Evolutionary conservation across 148 eudicot genomes (phyloP).

Genomic region (Bassia scoparia): DNA sequence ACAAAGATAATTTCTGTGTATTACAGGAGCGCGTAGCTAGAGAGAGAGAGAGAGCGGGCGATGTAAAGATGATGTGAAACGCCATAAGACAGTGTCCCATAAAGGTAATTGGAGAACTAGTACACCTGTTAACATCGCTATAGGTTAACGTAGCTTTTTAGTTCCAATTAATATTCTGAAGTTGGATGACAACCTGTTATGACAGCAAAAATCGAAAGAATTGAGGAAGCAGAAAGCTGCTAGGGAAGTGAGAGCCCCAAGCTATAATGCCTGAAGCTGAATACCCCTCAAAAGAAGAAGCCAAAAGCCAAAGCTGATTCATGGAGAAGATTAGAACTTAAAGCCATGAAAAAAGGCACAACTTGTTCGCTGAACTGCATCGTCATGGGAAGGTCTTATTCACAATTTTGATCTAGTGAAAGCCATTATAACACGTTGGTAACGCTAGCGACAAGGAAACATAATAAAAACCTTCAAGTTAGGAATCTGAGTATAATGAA

Average conservation of each 20-base stretch:
- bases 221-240: conserved; percentile 40
- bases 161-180: background rate
- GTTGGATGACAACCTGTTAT: background rate
- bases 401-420: too few relatives aligned
- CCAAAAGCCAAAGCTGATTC: conserved; percentile 24
- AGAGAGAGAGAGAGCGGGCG: too few relatives aligned
- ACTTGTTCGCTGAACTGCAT: too few relatives aligned
- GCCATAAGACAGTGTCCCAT: too few relatives aligned
- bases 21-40: too few relatives aligned
- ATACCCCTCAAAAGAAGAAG: conserved; percentile 49
- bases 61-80: too few relatives aligned
- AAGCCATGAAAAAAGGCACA: too few relatives aligned
- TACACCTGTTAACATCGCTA: background rate
- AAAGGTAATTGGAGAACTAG: background rate
- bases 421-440: too few relatives aligned
- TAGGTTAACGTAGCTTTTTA: background rate
- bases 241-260: conserved; percentile 48
- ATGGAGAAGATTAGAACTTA: background rate
- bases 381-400: too few relatives aligned
- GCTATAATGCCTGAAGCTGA: conserved; percentile 52
- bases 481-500: too few relatives aligned
- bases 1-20: background rate
- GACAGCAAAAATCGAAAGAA: conserved; percentile 79
- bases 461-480: too few relatives aligned
- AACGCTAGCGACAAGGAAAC: too few relatives aligned